These are phyloP conservation scores for Eremomyces bilateralis DNA, from an alignment of 495 filamentous ascomycete species.

Conservation along the genomic window DNA sequence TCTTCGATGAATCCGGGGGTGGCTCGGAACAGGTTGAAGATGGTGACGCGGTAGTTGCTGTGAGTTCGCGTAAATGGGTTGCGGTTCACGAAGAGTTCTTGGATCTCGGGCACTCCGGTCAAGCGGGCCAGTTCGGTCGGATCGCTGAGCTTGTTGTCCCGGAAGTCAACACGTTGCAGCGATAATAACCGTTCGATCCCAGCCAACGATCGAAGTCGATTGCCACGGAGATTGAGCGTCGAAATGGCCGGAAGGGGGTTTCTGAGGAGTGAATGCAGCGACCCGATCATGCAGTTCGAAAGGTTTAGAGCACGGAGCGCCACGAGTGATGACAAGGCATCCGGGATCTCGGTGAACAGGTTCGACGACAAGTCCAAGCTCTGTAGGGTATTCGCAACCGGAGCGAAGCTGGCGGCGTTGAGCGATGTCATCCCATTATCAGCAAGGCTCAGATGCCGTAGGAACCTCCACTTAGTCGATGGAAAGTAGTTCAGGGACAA, in stretches of 20 bases:
- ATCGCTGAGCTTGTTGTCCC: conserved; percentile 79
- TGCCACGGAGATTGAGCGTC: conserved; percentile 74
- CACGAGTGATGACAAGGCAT: conserved; percentile 61
- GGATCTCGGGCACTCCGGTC: conserved; percentile 74
- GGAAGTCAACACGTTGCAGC: conserved; percentile 70
- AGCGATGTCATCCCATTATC: conserved; percentile 78
- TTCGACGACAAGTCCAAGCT: conserved; percentile 86
- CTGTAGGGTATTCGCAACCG: conserved; percentile 65
- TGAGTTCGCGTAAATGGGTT: conserved; percentile 87
- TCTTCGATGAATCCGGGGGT: conserved; percentile 82
- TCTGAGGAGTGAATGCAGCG: conserved; percentile 64
- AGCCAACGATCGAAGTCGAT: conserved; percentile 70
- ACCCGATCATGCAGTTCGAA: conserved; percentile 93
- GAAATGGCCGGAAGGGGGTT: conserved; percentile 85
- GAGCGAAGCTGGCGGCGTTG: conserved; percentile 46
- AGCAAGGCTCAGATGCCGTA: conserved; percentile 74
- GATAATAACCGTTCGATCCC: conserved; percentile 79
- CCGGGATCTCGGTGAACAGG: conserved; percentile 74
- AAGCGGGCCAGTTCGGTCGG: conserved; percentile 78
- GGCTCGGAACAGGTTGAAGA: conserved; percentile 92
- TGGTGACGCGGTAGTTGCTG: conserved; percentile 59
- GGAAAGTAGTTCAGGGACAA: conserved; percentile 42
- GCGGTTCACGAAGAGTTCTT: conserved; percentile 71
- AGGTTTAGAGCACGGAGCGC: conserved; percentile 75
- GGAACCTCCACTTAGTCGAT: conserved; percentile 77